Base-by-base conservation (phyloP, 495 filamentous ascomycete species). In the Penicillium longicatenatum region DNA sequence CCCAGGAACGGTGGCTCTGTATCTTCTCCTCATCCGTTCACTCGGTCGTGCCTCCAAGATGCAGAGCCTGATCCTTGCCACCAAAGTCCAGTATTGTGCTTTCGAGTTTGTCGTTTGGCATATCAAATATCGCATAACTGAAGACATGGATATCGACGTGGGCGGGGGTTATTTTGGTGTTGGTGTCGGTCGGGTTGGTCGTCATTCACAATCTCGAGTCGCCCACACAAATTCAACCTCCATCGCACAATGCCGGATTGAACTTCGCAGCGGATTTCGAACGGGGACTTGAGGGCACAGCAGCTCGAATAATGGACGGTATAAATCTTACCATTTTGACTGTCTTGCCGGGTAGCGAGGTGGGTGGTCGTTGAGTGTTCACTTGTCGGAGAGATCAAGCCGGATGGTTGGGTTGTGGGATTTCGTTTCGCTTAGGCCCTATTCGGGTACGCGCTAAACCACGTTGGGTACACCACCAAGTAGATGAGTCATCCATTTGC, bases 291-390 rank as follows among this genome's bases (percentile, higher is more conserved):
- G 51, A 55, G 59, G 52, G 45, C 35, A 62, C 55, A 61, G 56
- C 53, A 66, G 52, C 33, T 49, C 63, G 56, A 37, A 63, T 41
- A 48, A 69, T 54, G 46, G 51, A 65, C 24, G 44, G 56, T 49
- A 44, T 54, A 26, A 49, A 48, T 58, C 82, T 83, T 79, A 84
- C 82, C 82, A 84, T 84, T 76, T 82, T 84, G 76, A 80, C 75
- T 76, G 74, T 76, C 68, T 81, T 77, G 71, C 72, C 73, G 73
- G 73, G 69, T 76, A 69, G 72, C 69, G 69, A 67, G 70, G 63
- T 73, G 74, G 55, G 67, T 78, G 77, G 73, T 79, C 75, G 76
- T 72, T 79, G 67, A 60, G 64, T 71, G 70, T 75, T 77, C 75
- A 71, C 71, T 78, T 76, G 73, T 78, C 74, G 72, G 70, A 70